Evolutionary conservation across 2,329 filamentous ascomycete genomes (phyloP), one percentile per base, ranked within the genome.

Genomic region (Fusarium agapanthi): DNA sequence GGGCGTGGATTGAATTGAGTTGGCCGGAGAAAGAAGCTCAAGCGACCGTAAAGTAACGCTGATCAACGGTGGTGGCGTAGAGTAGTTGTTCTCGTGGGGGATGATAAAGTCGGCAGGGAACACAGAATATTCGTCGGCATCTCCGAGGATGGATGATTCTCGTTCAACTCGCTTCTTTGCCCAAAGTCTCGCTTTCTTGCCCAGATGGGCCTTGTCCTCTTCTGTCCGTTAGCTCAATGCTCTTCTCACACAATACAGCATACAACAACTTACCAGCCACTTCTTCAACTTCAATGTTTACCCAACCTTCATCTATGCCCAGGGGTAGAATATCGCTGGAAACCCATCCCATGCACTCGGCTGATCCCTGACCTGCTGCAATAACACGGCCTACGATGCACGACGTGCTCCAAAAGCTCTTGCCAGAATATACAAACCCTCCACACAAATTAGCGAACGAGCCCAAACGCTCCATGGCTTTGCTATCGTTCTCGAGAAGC

Each of bases 261-360:
- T 16, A 10, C 28, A 48, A 24, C 10, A 55, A 47, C 84, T 81
- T 81, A 88, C 88, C 87, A 44, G 82, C 79, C 32, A 88, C 83
- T 57, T 88, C 84, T 57, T 89, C 85, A 20, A 86, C 86, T 28
- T 88, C 86, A 51, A 91, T 85, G 63, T 89, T 87, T 24, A 90
- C 79, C 88, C 89, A 91, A 15, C 89, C 88, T 51, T 90, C 86
- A 12, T 80, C 81, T 22, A 87, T 75, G 0, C 85, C 86, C 18
- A 83, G 78, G 0, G 90, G 90, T 4, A 86, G 76, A 24, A 91
- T 84, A 59, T 90, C 87, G 35, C 87, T 90, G 16, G 89, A 91
- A 59, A 92, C 84, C 90, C 90, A 91, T 57, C 90, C 90, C 88
- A 92, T 89, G 77, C 90, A 90, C 77, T 92, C 90, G 1, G 86